phyloP scores from a whole-genome alignment of 2,329 filamentous ascomycete species.

The Fonsecaea pugnacius region DNA sequence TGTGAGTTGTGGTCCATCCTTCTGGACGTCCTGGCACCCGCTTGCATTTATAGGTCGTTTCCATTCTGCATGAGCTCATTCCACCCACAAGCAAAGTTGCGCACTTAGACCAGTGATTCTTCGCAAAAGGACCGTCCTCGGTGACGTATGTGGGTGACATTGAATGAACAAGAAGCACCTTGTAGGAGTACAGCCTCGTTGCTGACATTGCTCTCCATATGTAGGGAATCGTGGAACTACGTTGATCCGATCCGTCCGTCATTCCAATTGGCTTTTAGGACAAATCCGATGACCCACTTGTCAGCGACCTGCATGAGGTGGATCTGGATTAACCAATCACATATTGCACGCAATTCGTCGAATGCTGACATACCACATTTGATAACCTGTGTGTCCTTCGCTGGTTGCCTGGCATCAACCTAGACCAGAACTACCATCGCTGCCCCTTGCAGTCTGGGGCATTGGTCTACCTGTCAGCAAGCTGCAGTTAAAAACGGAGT shows the following conservation, averaged over 20 bases:
- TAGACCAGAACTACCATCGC: background rate
- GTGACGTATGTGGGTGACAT: background rate
- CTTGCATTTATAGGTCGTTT: background rate
- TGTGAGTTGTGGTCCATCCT: background rate
- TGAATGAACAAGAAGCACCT: slow-evolving; percentile 5
- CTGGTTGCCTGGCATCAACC: background rate
- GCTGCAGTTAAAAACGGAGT: slow-evolving; percentile 4
- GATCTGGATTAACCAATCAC: background rate
- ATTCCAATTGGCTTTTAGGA: background rate
- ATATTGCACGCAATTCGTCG: background rate
- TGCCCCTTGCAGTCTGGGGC: background rate
- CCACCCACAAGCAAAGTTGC: background rate
- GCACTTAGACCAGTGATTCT: background rate
- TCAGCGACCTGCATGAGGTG: slow-evolving; percentile 12
- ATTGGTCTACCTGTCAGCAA: slow-evolving; percentile 7
- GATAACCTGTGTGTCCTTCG: background rate
- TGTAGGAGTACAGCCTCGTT: background rate
- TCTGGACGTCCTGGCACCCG: background rate
- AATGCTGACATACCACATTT: slow-evolving; percentile 1
- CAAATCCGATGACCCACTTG: background rate
- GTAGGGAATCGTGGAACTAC: background rate
- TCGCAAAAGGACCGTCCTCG: background rate
- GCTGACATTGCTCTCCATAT: background rate
- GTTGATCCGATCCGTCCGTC: background rate
- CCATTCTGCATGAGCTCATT: background rate